These are phyloP conservation scores for Zymoseptoria crescenta DNA, from an alignment of 2,329 filamentous ascomycete species.

Conservation along the genomic window DNA sequence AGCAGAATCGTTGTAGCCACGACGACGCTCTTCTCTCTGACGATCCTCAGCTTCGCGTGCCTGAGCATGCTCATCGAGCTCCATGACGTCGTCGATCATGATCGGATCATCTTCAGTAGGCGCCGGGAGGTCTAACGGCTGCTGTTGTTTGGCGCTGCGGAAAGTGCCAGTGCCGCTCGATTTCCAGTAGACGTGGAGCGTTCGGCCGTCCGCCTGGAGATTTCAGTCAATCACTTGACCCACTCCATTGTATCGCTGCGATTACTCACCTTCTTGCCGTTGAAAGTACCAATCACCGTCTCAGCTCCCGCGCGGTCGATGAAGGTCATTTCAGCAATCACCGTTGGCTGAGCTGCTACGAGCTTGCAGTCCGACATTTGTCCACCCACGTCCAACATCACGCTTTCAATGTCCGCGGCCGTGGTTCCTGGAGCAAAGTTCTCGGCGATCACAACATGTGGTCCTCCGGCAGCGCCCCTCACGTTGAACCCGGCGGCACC, in stretches of 20 bases:
- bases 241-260: background rate
- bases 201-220: constrained; percentile 62
- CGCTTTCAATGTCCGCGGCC: constrained; percentile 73
- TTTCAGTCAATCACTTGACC: constrained; percentile 3
- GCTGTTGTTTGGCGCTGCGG: background rate
- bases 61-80: constrained; percentile 32
- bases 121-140: constrained; percentile 5
- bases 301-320: constrained; percentile 65
- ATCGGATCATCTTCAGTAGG: constrained; percentile 24
- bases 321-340: constrained; percentile 72
- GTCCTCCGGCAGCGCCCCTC: constrained; percentile 56
- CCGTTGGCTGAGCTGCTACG: constrained; percentile 58
- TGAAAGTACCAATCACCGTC: constrained; percentile 65
- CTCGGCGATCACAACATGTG: constrained; percentile 64
- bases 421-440: constrained; percentile 80
- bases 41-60: constrained; percentile 25
- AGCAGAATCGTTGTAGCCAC: constrained; percentile 17
- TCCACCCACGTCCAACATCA: constrained; percentile 57
- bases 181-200: constrained; percentile 58
- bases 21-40: constrained; percentile 26
- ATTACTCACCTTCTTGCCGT: constrained; percentile 63
- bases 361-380: constrained; percentile 60
- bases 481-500: constrained; percentile 54
- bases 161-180: constrained; percentile 6
- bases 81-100: constrained; percentile 34